Evolutionary conservation across 108 stramenopile genomes (phyloP), one percentile per base, ranked within the genome.

Genomic region (Parmales sp.): DNA sequence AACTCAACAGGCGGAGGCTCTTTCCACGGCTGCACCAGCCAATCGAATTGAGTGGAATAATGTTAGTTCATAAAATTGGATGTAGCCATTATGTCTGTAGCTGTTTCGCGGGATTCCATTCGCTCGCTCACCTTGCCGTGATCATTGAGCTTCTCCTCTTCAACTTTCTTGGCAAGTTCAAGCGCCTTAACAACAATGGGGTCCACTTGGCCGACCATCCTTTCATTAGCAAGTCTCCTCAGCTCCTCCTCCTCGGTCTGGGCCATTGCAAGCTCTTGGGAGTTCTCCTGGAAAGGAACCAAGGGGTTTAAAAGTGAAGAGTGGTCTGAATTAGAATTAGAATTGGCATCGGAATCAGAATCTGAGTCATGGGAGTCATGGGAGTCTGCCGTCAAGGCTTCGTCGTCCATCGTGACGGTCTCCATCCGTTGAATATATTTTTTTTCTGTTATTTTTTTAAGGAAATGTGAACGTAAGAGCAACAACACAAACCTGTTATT

Each of bases 11-110:
- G 54, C 2, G 54, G 54, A 7, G 54, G 54, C 2, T 11, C 31
- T 34, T 60, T 60, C 54, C 54, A 60, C 13, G 54, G 54, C 28
- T 16, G 41, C n/a, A n/a, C n/a, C n/a, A n/a, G n/a, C n/a, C n/a
- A n/a, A n/a, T n/a, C n/a, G n/a, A n/a, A n/a, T n/a, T n/a, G n/a
- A n/a, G n/a, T n/a, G n/a, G n/a, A n/a, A n/a, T n/a, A n/a, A n/a
- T n/a, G n/a, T n/a, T n/a, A n/a, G n/a, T n/a, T n/a, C n/a, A 43
- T 16, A 16, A 43, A 8, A 16, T 13, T 16, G 41, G 16, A 16
- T 8, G 41, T 43, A 13, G 16, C 8, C 41, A 13, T 16, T 16
- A 43, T 43, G 11, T 16, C 41, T 8, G 11, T 43, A 16, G 16
- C 41, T 16, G 16, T 43, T 43, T 43, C 16, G 16, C 41, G 8